phyloP scores from a whole-genome alignment of 306 rosid genomes.

The Trifolium fragiferum region DNA sequence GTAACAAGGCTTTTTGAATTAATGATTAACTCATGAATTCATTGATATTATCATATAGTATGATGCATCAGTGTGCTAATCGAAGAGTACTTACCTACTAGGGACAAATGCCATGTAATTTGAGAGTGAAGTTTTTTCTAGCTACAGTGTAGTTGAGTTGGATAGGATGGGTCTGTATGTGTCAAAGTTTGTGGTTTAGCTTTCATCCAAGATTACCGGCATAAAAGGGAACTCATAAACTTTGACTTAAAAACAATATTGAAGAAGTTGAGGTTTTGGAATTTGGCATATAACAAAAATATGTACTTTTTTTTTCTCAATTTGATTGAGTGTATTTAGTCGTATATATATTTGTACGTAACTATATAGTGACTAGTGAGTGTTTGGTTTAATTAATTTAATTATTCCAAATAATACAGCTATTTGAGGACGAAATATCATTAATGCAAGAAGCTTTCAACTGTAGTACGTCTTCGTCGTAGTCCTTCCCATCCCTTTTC shows the following conservation, averaged over 20 bases:
- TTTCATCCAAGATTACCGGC: conserved; percentile 38
- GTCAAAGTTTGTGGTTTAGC: conserved; percentile 31
- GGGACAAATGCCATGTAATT: conserved; percentile 30
- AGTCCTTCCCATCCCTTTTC: background rate
- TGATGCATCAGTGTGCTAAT: conserved; percentile 30
- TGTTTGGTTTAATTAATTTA: conserved; percentile 1
- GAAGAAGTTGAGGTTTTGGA: conserved; percentile 38
- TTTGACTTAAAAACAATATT: background rate
- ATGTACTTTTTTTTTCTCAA: background rate
- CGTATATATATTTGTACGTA: conserved; percentile 11
- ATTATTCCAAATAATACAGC: conserved; percentile 15
- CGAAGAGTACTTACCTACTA: conserved; percentile 4
- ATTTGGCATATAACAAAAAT: conserved; percentile 23
- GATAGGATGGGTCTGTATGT: conserved; percentile 35
- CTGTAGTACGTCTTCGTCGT: background rate
- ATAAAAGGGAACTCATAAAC: conserved; percentile 34
- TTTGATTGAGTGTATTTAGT: background rate
- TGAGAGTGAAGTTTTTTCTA: conserved; percentile 4
- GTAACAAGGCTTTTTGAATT: conserved; percentile 41
- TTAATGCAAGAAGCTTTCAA: conserved; percentile 32
- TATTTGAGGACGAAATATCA: conserved; percentile 10
- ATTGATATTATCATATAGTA: background rate
- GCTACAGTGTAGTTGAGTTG: conserved; percentile 8
- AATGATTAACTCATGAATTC: conserved; percentile 32
- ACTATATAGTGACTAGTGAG: too few relatives aligned